Evolutionary conservation across 2,329 filamentous ascomycete genomes (phyloP).

Genomic region (Neofusicoccum cordaticola): DNA sequence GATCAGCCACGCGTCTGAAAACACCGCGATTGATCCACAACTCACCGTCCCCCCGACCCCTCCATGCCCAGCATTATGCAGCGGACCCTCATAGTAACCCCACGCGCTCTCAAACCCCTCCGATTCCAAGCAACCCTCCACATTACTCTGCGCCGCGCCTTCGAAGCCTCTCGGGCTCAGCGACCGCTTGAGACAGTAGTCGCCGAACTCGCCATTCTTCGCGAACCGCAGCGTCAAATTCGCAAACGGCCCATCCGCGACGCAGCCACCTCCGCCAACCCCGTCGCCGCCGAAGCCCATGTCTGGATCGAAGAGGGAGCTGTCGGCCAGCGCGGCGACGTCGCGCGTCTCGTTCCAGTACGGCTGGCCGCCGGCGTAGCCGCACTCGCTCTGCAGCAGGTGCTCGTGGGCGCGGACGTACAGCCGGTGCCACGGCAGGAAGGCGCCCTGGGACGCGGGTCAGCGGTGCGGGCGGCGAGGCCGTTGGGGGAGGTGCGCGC

Average conservation of each 20-base stretch:
- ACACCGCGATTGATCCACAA: no score
- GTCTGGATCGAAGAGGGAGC: conserved; percentile 13
- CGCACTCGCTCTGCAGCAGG: conserved; percentile 45
- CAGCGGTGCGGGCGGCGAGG: rapidly evolving
- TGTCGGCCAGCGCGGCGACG: not conserved
- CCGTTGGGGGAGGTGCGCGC: rapidly evolving
- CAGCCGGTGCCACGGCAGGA: conserved; percentile 47
- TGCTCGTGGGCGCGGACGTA: conserved; percentile 44
- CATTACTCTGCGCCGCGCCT: not conserved
- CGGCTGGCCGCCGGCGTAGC: conserved; percentile 45
- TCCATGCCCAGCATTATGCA: conserved; percentile 15
- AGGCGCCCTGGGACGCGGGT: conserved; percentile 19
- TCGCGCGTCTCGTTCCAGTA: conserved; percentile 18
- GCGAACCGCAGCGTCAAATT: conserved; percentile 35
- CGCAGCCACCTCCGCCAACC: conserved; percentile 25
- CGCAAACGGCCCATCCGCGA: conserved; percentile 35
- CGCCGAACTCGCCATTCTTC: conserved; percentile 18
- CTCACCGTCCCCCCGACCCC: conserved; percentile 15
- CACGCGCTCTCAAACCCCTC: conserved; percentile 13
- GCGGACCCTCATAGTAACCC: conserved; percentile 8
- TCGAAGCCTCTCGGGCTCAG: not conserved
- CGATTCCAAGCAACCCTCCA: not conserved
- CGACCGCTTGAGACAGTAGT: conserved; percentile 15
- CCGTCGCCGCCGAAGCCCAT: conserved; percentile 19
- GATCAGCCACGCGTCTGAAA: no score